Base-by-base conservation (phyloP, 768 basidiomycete genomes). In the Termitomyces sp. region DNA sequence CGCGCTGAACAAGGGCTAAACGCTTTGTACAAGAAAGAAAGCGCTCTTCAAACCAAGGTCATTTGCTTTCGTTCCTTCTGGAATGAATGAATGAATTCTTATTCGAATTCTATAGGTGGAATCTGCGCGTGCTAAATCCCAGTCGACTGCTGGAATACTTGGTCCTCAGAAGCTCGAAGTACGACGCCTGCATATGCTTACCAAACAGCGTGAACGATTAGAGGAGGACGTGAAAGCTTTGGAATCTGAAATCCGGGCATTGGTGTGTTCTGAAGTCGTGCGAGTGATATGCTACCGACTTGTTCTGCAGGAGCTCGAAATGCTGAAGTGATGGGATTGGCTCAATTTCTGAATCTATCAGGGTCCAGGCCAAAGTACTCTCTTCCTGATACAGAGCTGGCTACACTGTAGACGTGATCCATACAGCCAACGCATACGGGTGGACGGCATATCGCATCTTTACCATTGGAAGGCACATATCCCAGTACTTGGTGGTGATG, bases 1-100 rank as follows among this genome's bases (percentile, higher is more conserved):
- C 80, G 82, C 24, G 85, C 89, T 0, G 86, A 90, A 65, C 83
- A 82, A 64, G 89, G 88, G 1, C 69, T 92, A 34, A 77, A 80
- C 29, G 66, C 74, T 9, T 69, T 92, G 54, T 73, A 78, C 61
- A 87, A 86, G 74, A 83, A 82, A 65, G 86, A 88, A 61, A 77
- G 72, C 48, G 66, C 77, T 48, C 70, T 90, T 42, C 81, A 86
- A 66, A 76, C 79, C 22, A 90, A 90, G 77, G 90, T 89, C 36
- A 9, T 69, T 22, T n/a, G 13, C 36, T 3, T 28, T 55, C 4
- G 12, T 55, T 41, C 15, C 33, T 18, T 50, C 51, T 26, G 31
- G 48, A 49, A 5, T 26, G 34, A n/a, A n/a, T 29, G 3, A 28
- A 26, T 15, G 34, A 22, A 26, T 29, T 18, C 42, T 54, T 8